A percentile compares a stretch with the other conserved stretches of the same genome.
phyloP scores from a whole-genome alignment of 164 flowering plant species.

The Vitis labrusca region DNA sequence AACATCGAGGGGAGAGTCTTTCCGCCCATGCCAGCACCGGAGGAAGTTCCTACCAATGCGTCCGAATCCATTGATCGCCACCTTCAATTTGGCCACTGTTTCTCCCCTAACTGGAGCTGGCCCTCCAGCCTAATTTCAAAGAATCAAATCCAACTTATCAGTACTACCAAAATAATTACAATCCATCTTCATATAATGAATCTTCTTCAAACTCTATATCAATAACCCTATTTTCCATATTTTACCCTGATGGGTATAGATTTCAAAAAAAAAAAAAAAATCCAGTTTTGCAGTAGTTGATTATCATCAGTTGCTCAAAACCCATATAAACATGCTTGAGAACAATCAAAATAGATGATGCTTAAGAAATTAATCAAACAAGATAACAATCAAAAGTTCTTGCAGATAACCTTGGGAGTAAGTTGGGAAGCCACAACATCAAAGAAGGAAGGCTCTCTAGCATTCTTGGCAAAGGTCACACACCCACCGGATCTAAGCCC shows the following conservation, averaged over 20 bases:
- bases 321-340: not conserved
- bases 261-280: too few relatives aligned
- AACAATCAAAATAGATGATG: not conserved
- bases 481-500: slow-evolving; percentile 65
- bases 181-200: not conserved
- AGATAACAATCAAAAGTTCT: not conserved
- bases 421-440: slow-evolving; percentile 78
- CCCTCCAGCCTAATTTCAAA: slow-evolving; percentile 34
- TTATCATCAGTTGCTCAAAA: too few relatives aligned
- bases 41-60: slow-evolving; percentile 97
- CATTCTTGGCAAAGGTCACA: slow-evolving; percentile 48
- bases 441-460: slow-evolving; percentile 61
- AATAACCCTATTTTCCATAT: too few relatives aligned
- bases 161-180: not conserved
- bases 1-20: slow-evolving; percentile 86
- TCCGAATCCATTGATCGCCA: slow-evolving; percentile 92
- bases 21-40: slow-evolving; percentile 97
- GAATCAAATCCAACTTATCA: not conserved
- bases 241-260: too few relatives aligned
- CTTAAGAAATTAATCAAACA: not conserved
- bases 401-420: slow-evolving; percentile 52
- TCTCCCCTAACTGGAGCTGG: slow-evolving; percentile 52
- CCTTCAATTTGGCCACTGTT: slow-evolving; percentile 84
- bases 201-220: too few relatives aligned
- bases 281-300: too few relatives aligned